Conservation (phyloP, 352 stramenopile species). For the Elongisporangium senticosum region DNA sequence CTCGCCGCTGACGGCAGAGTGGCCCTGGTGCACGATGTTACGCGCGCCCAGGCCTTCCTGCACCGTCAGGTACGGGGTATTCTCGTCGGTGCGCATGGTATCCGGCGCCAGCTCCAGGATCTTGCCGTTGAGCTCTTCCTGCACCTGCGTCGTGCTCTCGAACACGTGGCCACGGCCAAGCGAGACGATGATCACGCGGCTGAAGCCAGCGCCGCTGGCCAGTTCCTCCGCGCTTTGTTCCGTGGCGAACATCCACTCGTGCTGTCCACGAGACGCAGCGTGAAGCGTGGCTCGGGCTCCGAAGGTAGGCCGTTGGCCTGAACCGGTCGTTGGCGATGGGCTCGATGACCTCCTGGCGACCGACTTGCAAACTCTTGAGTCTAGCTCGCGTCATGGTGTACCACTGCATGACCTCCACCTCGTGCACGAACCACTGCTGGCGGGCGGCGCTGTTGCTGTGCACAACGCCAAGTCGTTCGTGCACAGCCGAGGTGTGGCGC, state of each 20-base stretch:
- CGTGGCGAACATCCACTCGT: conserved; percentile 77
- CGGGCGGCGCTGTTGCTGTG: conserved; percentile 15
- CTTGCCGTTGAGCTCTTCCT: conserved; percentile 65
- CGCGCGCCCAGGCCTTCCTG: conserved; percentile 51
- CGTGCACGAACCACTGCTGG: conserved; percentile 46
- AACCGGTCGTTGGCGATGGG: conserved; percentile 39
- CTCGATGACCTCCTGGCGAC: conserved; percentile 48
- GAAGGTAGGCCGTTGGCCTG: conserved; percentile 3
- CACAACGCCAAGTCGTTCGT: conserved; percentile 40
- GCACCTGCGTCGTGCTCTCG: conserved; percentile 53
- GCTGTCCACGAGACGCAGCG: conserved; percentile 55
- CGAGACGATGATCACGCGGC: conserved; percentile 63
- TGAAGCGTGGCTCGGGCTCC: conserved; percentile 43
- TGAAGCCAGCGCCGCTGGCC: conserved; percentile 52
- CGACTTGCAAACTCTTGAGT: conserved; percentile 42
- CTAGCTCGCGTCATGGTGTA: conserved; percentile 48
- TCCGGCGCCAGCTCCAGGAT: conserved; percentile 57
- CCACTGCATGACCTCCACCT: conserved; percentile 57
- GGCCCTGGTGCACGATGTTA: conserved; percentile 48
- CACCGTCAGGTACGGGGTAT: conserved; percentile 76
- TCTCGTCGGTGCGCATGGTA: conserved; percentile 31
- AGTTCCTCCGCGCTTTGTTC: conserved; percentile 63
- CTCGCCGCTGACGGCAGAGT: conserved; percentile 41
- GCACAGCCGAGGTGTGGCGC: conserved; percentile 21
- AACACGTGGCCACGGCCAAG: conserved; percentile 63